These are phyloP conservation scores for Dactylis glomerata DNA, from an alignment of 176 grass and related monocot species.

Conservation along the genomic window DNA sequence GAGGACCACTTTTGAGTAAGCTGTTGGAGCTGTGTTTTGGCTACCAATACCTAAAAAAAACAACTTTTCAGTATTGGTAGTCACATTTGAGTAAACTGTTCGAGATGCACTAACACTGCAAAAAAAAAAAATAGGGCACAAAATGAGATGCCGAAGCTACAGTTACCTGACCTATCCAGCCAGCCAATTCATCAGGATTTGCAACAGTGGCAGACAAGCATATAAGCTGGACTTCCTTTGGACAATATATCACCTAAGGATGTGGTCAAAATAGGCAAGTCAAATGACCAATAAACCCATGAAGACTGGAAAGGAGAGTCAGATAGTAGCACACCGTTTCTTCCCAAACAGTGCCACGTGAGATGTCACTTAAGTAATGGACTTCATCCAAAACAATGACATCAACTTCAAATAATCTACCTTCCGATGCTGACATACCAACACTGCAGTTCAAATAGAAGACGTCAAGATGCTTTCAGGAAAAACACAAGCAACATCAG, in stretches of 20 bases:
- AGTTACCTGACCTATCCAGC: slow-evolving; percentile 94
- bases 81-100: no score
- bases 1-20: no score
- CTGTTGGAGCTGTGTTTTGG: no score
- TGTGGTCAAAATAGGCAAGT: slow-evolving; percentile 20
- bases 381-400: slow-evolving; percentile 98
- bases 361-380: slow-evolving; percentile 97
- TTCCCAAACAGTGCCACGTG: slow-evolving; percentile 99
- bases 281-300: slow-evolving; percentile 23
- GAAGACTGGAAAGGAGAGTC: slow-evolving; percentile 11
- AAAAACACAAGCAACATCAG: slow-evolving; percentile 20
- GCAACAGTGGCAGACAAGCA: slow-evolving; percentile 96
- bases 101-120: no score
- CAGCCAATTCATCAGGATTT: slow-evolving; percentile 97
- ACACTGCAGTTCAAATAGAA: slow-evolving; percentile 66
- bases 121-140: slow-evolving; percentile 22
- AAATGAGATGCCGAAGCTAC: slow-evolving; percentile 5
- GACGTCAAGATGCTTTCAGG: slow-evolving; percentile 27
- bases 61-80: no score
- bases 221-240: slow-evolving; percentile 96
- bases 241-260: slow-evolving; percentile 97
- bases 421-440: slow-evolving; percentile 74
- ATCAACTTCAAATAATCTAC: slow-evolving; percentile 96
- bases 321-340: slow-evolving; percentile 76
- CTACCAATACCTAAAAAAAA: no score